Evolutionary conservation across 2,329 filamentous ascomycete genomes (phyloP).

Genomic region (Macrophomina tecta): DNA sequence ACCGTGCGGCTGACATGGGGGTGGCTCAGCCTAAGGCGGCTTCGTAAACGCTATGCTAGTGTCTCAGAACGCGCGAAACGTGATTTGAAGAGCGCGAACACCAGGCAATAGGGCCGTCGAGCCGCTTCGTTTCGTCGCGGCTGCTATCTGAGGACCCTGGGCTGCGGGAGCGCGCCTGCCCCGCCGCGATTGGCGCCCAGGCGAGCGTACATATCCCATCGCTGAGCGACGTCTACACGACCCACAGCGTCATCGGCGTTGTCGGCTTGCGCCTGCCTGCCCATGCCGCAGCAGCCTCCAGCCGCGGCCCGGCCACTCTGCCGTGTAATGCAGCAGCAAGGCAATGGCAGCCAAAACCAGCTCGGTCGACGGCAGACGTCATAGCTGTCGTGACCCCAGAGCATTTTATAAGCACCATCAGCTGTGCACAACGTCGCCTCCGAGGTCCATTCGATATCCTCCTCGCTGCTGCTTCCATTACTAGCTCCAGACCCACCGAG

Average conservation of each 20-base stretch:
- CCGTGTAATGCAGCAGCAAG: constrained; percentile 12
- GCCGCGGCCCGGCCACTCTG: background rate
- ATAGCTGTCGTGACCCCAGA: constrained; percentile 2
- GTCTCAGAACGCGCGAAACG: constrained; percentile 26
- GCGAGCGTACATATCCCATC: background rate
- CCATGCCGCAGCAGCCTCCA: background rate
- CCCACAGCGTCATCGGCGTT: constrained; percentile 1
- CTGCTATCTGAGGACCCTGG: constrained; percentile 21
- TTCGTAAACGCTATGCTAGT: constrained; percentile 27
- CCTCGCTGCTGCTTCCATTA: background rate
- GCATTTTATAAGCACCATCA: constrained; percentile 15
- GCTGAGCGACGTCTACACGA: background rate
- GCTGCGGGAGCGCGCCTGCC: constrained; percentile 5
- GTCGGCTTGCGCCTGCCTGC: constrained; percentile 1
- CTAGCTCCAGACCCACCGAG: constrained; percentile 3
- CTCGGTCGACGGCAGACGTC: constrained; percentile 18
- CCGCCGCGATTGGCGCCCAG: constrained; percentile 23
- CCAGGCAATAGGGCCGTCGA: background rate
- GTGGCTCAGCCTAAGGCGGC: constrained; percentile 19
- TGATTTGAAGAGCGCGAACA: constrained; percentile 2
- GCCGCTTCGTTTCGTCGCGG: constrained; percentile 15
- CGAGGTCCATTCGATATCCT: background rate
- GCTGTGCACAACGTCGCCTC: constrained; percentile 4
- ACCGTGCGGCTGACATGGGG: constrained; percentile 26
- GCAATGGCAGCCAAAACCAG: constrained; percentile 14